A percentile compares a stretch with the other conserved stretches of the same genome.
Evolutionary conservation across 345 rosid genomes (phyloP).

Genomic region (Moricandia moricandioides): DNA sequence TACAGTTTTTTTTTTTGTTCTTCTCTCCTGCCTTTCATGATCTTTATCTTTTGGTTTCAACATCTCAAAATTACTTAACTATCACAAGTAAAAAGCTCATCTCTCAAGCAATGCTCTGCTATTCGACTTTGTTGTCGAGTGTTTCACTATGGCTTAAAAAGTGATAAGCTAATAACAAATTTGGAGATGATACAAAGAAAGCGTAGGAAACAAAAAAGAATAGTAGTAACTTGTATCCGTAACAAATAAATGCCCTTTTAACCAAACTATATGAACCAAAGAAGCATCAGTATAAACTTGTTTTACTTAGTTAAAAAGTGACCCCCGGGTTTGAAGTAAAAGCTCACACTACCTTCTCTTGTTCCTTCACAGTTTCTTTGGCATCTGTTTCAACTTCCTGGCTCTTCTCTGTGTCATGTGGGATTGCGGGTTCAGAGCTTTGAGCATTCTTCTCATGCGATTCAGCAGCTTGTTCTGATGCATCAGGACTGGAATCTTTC

Average conservation of each 20-base stretch:
- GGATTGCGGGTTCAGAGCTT: constrained; percentile 15
- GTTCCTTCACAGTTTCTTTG: constrained; percentile 23
- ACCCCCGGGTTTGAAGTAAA: neutral
- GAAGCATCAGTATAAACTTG: neutral
- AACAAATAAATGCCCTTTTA: constrained; percentile 11
- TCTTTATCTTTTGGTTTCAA: too few relatives aligned
- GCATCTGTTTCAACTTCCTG: constrained; percentile 18
- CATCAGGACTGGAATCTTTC: constrained; percentile 18
- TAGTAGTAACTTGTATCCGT: constrained; percentile 32
- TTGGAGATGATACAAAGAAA: constrained; percentile 24
- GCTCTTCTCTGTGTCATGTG: neutral
- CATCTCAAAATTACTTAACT: too few relatives aligned
- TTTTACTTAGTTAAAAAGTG: constrained; percentile 17
- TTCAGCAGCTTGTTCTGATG: constrained; percentile 12
- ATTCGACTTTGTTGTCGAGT: too few relatives aligned
- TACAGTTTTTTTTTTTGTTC: too few relatives aligned
- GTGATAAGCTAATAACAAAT: constrained; percentile 15
- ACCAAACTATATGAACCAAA: constrained; percentile 14
- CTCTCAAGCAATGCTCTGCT: too few relatives aligned
- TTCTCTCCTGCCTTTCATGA: too few relatives aligned
- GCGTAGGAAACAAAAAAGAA: constrained; percentile 7
- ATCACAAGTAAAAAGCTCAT: too few relatives aligned
- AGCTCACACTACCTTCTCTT: constrained; percentile 23
- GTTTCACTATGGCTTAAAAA: too few relatives aligned
- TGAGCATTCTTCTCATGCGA: constrained; percentile 11